Conservation (phyloP, 2,329 filamentous ascomycete species). For the Anisogramma anomala region DNA sequence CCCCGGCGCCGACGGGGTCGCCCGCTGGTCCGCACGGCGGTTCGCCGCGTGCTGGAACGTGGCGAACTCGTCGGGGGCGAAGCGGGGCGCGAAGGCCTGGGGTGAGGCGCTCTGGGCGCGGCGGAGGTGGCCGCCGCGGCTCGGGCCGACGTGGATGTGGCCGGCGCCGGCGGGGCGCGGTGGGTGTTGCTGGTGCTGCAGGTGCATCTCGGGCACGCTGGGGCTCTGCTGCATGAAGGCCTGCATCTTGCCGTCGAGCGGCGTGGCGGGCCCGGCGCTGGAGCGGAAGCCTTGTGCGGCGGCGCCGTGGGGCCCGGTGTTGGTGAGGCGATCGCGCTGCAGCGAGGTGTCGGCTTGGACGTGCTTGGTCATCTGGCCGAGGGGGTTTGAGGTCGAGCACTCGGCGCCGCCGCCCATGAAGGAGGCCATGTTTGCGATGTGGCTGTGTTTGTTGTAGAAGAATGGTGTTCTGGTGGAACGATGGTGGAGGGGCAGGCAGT, state of each 20-base stretch:
- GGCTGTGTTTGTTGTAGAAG: not conserved
- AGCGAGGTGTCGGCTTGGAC: constrained; percentile 92
- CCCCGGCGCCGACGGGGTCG: constrained; percentile 39
- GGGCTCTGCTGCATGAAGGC: constrained; percentile 76
- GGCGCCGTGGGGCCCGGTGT: constrained; percentile 49
- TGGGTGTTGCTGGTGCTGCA: constrained; percentile 6
- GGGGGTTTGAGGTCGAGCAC: constrained; percentile 92
- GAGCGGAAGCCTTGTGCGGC: constrained; percentile 11
- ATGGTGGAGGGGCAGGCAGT: not conserved
- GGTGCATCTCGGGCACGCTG: constrained; percentile 40
- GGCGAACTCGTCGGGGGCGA: constrained; percentile 76
- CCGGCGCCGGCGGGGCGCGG: constrained; percentile 23
- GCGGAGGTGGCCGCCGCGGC: constrained; percentile 36
- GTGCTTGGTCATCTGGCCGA: constrained; percentile 96
- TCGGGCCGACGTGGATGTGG: constrained; percentile 34
- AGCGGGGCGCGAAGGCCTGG: constrained; percentile 50
- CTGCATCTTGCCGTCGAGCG: constrained; percentile 54
- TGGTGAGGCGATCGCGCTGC: constrained; percentile 79
- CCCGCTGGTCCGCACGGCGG: constrained; percentile 37
- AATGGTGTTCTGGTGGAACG: not conserved
- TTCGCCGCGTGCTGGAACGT: constrained; percentile 72
- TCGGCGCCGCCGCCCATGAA: constrained; percentile 82
- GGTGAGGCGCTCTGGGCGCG: constrained; percentile 43
- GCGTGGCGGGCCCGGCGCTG: constrained; percentile 7
- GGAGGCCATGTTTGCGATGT: constrained; percentile 52